Evolutionary conservation across 179 eudicot genomes (phyloP), one percentile per base, ranked within the genome.

Genomic region (Sideroxylon spinosum): DNA sequence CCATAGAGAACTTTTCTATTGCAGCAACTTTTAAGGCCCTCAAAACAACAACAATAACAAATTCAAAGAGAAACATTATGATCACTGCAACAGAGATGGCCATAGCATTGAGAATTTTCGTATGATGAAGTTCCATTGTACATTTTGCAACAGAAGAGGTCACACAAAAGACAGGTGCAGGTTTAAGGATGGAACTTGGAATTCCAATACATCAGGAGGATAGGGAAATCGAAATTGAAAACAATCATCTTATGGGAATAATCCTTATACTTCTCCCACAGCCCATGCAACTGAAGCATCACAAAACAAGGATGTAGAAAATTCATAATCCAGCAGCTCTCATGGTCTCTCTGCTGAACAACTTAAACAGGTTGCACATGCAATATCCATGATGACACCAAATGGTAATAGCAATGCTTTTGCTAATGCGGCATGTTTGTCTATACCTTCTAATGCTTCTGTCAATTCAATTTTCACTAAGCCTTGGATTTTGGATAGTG

Each of bases 401-500:
- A 32, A 32, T 32, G 37, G 37, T 32, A 32, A 32, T 32, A 32
- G 37, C 37, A 32, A 32, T 32, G 3, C 37, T 32, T 32, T 32
- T 32, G 37, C 37, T 32, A 50, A 9, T 50, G 55, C 10, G 2
- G 12, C 55, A 50, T 6, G 55, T 13, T 50, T 50, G 10, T 50
- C 55, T 11, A 50, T 13, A 50, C 16, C 0, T 50, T 13, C 13
- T 50, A 1, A 9, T 1, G 2, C 25, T n/a, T 68, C 52, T 6
- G 5, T 65, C 3, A 69, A 69, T 22, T 48, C 0, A 46, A 19
- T 12, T 0, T 69, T 11, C 7, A 20, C 19, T 69, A 11, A 50
- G 71, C 62, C 17, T 28, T 76, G 69, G 78, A 53, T 79, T 63
- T 72, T 64, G 37, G 81, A 73, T 61, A 63, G 73, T 0, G 37